Percentiles rank a stretch among this genome's conserved stretches.
Evolutionary conservation across 2,329 filamentous ascomycete genomes (phyloP).

Genomic region (Trichoderma atrobrunneum): DNA sequence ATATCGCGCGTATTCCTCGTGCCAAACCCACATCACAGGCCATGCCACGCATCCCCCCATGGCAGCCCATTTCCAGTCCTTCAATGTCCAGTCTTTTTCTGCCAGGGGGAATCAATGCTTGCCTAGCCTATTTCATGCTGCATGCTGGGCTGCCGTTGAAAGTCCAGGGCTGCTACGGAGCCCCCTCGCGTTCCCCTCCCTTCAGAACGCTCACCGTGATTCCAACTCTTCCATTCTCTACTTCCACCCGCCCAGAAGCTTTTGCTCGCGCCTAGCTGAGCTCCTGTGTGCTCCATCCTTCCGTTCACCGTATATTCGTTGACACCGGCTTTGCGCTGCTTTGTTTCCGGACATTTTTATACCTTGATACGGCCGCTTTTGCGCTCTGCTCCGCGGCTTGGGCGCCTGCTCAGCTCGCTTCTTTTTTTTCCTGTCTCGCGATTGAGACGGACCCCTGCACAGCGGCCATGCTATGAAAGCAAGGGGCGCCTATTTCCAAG

Average conservation of each 20-base stretch:
- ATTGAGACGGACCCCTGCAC: conserved; percentile 19
- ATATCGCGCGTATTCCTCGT: background rate
- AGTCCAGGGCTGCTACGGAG: conserved; percentile 5
- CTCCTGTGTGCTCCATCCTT: background rate
- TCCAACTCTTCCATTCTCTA: conserved; percentile 2
- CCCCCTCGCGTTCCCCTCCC: conserved; percentile 16
- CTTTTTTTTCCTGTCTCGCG: conserved; percentile 3
- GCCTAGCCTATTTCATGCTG: conserved; percentile 17
- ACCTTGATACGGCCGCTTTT: background rate
- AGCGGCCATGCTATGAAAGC: conserved; percentile 18
- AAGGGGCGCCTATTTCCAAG: conserved; percentile 17
- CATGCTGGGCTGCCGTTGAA: conserved; percentile 4
- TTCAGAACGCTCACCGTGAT: conserved; percentile 17
- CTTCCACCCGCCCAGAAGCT: background rate
- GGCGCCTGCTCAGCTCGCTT: conserved; percentile 12
- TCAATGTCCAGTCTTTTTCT: conserved; percentile 13
- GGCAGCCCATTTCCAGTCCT: conserved; percentile 10
- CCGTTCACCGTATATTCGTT: background rate
- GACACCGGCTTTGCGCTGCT: background rate
- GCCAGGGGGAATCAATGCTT: conserved; percentile 13
- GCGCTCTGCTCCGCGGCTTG: background rate
- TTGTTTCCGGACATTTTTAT: background rate
- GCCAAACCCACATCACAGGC: conserved; percentile 1
- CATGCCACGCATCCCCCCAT: conserved; percentile 7
- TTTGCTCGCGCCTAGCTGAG: background rate